phyloP scores from a whole-genome alignment of 1,139 yeast genomes.

The Wickerhamomyces sp. region DNA sequence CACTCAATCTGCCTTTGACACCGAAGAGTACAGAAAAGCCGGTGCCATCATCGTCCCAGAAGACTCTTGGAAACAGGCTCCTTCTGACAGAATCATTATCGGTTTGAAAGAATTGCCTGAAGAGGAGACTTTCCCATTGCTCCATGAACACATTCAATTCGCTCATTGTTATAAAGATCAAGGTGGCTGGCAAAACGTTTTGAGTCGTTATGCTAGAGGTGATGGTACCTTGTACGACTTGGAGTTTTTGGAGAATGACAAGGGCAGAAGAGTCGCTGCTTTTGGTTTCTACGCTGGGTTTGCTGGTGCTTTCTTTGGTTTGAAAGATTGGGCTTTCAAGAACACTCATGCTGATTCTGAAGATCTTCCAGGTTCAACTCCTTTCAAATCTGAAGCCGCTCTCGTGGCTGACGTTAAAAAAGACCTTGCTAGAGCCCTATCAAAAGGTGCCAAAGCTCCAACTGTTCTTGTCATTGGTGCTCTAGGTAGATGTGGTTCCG shows the following conservation, averaged over 20 bases:
- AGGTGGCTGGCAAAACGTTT: conserved; percentile 93
- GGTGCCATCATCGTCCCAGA: conserved; percentile 90
- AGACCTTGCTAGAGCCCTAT: conserved; percentile 56
- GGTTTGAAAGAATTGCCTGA: conserved; percentile 97
- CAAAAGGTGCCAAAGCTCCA: conserved; percentile 64
- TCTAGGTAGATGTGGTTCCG: conserved; percentile 98
- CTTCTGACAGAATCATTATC: conserved; percentile 79
- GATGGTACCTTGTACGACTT: conserved; percentile 86
- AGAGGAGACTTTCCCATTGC: conserved; percentile 80
- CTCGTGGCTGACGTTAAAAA: conserved; percentile 66
- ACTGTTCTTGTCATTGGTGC: conserved; percentile 91
- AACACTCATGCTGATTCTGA: conserved; percentile 62
- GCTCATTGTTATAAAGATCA: conserved; percentile 98
- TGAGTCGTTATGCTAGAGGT: conserved; percentile 85
- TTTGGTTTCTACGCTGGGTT: conserved; percentile 98
- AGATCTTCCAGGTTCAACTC: conserved; percentile 70
- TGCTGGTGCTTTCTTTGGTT: conserved; percentile 97
- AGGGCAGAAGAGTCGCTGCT: conserved; percentile 98
- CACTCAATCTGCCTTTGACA: conserved; percentile 72
- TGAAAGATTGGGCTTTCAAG: conserved; percentile 91
- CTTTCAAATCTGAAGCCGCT: conserved; percentile 75
- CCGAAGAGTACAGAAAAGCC: conserved; percentile 66
- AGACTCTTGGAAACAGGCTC: conserved; percentile 91
- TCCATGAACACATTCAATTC: conserved; percentile 95
- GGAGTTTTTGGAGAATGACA: conserved; percentile 90